Conservation (phyloP, 2,329 filamentous ascomycete genomes). For the Cadophora sp. region DNA sequence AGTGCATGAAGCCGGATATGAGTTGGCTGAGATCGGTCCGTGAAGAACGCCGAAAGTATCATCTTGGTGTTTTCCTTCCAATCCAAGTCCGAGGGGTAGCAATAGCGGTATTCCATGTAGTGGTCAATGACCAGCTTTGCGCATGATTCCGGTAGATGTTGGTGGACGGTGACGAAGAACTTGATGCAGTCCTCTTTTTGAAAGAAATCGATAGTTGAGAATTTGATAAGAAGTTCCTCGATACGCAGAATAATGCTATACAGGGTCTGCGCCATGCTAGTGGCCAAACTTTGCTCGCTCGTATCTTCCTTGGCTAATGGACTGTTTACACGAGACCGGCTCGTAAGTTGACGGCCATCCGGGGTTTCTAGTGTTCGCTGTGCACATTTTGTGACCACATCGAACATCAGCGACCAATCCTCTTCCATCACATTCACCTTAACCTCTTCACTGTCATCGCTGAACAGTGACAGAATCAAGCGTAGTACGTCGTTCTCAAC, state of each 20-base stretch:
- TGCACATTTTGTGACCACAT: constrained; percentile 63
- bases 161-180: constrained; percentile 69
- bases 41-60: constrained; percentile 68
- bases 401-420: constrained; percentile 68
- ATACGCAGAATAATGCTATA: constrained; percentile 42
- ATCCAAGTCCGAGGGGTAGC: constrained; percentile 72
- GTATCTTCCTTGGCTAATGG: constrained; percentile 36
- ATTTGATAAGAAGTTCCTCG: constrained; percentile 45
- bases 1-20: constrained; percentile 68
- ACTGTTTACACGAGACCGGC: constrained; percentile 32
- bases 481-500: constrained; percentile 43
- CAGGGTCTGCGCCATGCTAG: constrained; percentile 40
- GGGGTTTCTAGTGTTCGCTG: constrained; percentile 39
- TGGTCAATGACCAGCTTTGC: constrained; percentile 70
- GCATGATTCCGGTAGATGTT: constrained; percentile 68
- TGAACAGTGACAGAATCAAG: constrained; percentile 60
- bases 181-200: constrained; percentile 71
- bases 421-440: constrained; percentile 66
- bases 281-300: constrained; percentile 33
- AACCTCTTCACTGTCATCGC: constrained; percentile 57
- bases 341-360: constrained; percentile 37
- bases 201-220: constrained; percentile 58
- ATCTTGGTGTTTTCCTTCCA: constrained; percentile 70
- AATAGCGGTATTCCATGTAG: constrained; percentile 72
- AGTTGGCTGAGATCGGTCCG: constrained; percentile 64